phyloP scores from a whole-genome alignment of 1,284 basidiomycete species.

The Wallemia mellicola region DNA sequence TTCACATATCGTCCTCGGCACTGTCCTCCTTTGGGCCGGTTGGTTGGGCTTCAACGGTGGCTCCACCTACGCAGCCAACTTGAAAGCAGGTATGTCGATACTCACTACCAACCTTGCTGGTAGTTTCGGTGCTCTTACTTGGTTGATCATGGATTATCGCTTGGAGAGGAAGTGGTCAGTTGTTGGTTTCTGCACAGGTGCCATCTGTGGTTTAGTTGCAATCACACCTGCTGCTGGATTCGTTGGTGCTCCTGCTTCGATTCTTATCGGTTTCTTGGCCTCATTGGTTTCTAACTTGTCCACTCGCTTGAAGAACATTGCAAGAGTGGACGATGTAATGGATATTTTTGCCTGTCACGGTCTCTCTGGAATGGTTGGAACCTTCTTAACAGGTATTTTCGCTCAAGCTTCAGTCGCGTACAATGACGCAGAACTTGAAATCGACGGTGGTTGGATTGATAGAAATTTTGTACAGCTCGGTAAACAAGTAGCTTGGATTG shows the following conservation, averaged over 20 bases:
- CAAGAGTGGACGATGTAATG: constrained; percentile 47
- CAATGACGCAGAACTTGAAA: constrained; percentile 25
- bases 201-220: constrained; percentile 66
- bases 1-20: constrained; percentile 60
- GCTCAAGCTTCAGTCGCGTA: constrained; percentile 46
- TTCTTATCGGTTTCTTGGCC: constrained; percentile 45
- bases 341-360: constrained; percentile 43
- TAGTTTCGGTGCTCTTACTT: constrained; percentile 33
- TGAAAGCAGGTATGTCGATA: constrained; percentile 55
- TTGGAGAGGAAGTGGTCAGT: constrained; percentile 43
- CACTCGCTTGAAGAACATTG: constrained; percentile 34
- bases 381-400: constrained; percentile 49
- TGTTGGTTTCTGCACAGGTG: constrained; percentile 68
- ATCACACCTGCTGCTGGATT: constrained; percentile 21
- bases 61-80: constrained; percentile 64
- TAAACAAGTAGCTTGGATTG: constrained; percentile 55
- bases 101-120: constrained; percentile 48
- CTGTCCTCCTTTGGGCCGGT: constrained; percentile 68
- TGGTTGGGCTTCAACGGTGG: constrained; percentile 29
- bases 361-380: constrained; percentile 57
- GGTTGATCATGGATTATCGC: constrained; percentile 62
- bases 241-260: constrained; percentile 28
- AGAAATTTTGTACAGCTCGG: constrained; percentile 43
- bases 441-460: constrained; percentile 38
- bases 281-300: constrained; percentile 57